These are phyloP conservation scores for Ulota crispa DNA, from an alignment of 225 moss, liverwort and hornwort genomes.

Conservation along the genomic window DNA sequence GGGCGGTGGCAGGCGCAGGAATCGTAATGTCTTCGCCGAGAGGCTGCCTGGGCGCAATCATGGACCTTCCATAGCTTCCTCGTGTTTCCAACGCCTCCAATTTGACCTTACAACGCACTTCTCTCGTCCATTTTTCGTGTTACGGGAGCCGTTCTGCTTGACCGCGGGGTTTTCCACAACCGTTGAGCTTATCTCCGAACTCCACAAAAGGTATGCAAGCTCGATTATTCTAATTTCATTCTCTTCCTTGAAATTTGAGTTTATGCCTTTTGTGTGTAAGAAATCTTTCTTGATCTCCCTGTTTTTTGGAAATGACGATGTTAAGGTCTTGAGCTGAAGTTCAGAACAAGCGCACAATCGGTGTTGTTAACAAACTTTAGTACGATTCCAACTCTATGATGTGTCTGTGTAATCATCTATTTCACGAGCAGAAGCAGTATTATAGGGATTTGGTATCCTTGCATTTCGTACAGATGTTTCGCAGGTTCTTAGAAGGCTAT, in stretches of 20 bases:
- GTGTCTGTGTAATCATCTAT: background rate
- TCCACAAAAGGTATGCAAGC: background rate
- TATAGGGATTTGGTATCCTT: background rate
- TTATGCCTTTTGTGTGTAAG: background rate
- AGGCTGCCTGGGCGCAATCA: conserved; percentile 25
- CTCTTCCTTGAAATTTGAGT: background rate
- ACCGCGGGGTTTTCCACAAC: background rate
- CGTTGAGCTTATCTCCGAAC: background rate
- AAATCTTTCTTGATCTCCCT: background rate
- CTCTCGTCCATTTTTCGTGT: background rate
- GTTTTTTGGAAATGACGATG: background rate
- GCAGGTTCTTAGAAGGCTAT: background rate
- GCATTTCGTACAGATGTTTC: background rate
- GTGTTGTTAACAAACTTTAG: background rate
- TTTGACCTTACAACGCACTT: background rate
- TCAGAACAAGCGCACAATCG: background rate
- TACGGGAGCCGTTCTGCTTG: background rate
- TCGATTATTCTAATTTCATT: background rate
- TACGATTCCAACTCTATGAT: background rate
- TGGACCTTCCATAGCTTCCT: conserved; percentile 32
- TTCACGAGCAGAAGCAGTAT: background rate
- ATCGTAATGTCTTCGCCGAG: conserved; percentile 32
- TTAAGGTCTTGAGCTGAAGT: background rate
- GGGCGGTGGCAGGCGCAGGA: background rate
- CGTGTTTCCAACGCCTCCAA: background rate